Evolutionary conservation across 352 stramenopile species (phyloP), one percentile per base, ranked within the genome.

Genomic region (Pythium chondricola): DNA sequence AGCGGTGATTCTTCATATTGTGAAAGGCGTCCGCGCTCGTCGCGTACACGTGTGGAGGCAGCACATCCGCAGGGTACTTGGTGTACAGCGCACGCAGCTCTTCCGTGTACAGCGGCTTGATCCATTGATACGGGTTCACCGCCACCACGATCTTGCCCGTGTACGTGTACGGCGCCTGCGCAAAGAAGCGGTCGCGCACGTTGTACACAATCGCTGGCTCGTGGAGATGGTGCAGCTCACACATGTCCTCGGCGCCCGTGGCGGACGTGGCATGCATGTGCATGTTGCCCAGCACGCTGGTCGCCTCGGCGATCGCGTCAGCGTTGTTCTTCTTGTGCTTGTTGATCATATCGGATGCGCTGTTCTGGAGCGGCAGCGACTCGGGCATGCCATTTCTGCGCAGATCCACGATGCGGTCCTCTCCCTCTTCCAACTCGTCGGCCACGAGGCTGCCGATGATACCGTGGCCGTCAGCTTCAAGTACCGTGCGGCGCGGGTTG

Each of bases 91-190:
- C 67, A 14, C 76, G 68, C 22, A 90, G 63, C 40, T 80, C 67
- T 33, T 95, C 74, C 7, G 73, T 80, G 65, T 97, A 97, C 37
- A 95, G 62, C 16, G 69, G 44, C 52, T 88, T 82, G 54, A 96
- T 76, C 85, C 86, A 95, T 33, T 80, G 76, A 58, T 98, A 99
- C 29, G 95, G 95, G 62, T 98, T 99, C 33, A 98, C 84, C 2
- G 95, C 94, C 35, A 99, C 87, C 21, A 98, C 83, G 67, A 98
- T 98, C 56, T 98, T 93, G 29, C 95, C 95, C 29, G 96, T 97
- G 60, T 96, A 96, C 33, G 95, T 98, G 73, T 98, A 99, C 2
- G 95, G 95, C 51, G 85, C 70, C 37, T 79, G 63, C n/a, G 71
- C 68, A 22, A 82, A 81, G 60, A 95, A 96, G 13, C 89, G 79